Evolutionary conservation across 768 basidiomycete species (phyloP), one percentile per base, ranked within the genome.

Genomic region (Gloeostereum incarnatum): DNA sequence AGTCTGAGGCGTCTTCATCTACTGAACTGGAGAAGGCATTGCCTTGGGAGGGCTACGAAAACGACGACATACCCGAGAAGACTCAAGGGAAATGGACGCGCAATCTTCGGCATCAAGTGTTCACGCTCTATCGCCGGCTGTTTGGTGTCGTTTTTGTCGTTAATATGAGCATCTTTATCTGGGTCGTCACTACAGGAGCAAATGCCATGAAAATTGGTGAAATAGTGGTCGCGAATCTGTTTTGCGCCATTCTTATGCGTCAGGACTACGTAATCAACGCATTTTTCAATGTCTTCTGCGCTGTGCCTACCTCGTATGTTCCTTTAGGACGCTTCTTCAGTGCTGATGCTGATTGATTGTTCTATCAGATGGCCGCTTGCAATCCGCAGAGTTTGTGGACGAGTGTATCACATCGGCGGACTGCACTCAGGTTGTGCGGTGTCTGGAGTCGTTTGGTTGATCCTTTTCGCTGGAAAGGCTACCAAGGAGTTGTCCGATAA

Each of bases 331-430:
- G 17, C n/a, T 14, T 35, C 33, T 16, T 31, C 21, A 14, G 23
- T n/a, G 8, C 4, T 14, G 38, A 49, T 43, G 23, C 27, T 26
- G 7, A 44, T 30, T 13, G n/a, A 30, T 27, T 43, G 21, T 42
- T 31, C 36, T 36, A 32, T 31, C 44, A 75, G 71, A 14, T 75
- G 73, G 73, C 74, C 75, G 3, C 55, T 78, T 30, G 52, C 60
- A 24, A 69, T 78, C 37, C 67, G 76, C 34, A 61, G 70, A 20
- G 56, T 72, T 16, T 67, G 64, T 45, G 75, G 72, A 17, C 60
- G 73, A 27, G 74, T 77, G 1, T 77, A 76, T 43, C 70, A 74
- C 38, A 74, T 76, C 27, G 75, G 75, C 14, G 75, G 75, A 46
- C 56, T 77, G 19, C 75, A 78, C 48, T 75, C 71, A 9, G 75